A percentile compares a stretch with the other conserved stretches of the same genome.
Evolutionary conservation across 129 eudicot genomes (phyloP).

Genomic region (Lactuca sativa): DNA sequence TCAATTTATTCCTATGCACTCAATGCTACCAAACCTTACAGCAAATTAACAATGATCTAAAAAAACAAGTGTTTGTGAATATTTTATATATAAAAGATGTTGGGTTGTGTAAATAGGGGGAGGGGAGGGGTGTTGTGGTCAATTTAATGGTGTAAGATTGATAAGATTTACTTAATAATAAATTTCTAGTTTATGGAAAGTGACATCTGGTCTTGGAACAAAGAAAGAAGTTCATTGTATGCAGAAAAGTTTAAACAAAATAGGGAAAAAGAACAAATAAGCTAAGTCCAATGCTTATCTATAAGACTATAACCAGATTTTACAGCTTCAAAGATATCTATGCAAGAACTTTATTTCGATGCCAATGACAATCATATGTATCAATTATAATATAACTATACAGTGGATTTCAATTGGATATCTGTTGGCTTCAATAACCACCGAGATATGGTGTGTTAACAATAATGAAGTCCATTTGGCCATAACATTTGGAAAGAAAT

Average conservation of each 20-base stretch:
- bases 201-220: not conserved
- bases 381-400: not conserved
- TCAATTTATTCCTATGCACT: no score
- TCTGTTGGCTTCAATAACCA: no score
- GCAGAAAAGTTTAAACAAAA: not conserved
- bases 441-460: conserved; percentile 75
- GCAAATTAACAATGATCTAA: no score
- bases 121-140: no score
- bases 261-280: conserved; percentile 1
- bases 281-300: not conserved
- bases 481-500: conserved; percentile 58
- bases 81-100: no score
- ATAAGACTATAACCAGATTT: conserved; percentile 5
- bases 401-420: no score
- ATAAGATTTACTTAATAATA: no score
- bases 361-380: conserved; percentile 1
- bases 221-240: not conserved
- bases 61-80: no score
- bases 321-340: conserved; percentile 16
- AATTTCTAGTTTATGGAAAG: no score
- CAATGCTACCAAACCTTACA: no score
- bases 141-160: no score
- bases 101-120: no score
- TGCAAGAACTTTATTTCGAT: not conserved
- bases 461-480: conserved; percentile 58